Conservation (phyloP, 371 early-diverging fungal genomes). For the Saksenaea vasiformis region DNA sequence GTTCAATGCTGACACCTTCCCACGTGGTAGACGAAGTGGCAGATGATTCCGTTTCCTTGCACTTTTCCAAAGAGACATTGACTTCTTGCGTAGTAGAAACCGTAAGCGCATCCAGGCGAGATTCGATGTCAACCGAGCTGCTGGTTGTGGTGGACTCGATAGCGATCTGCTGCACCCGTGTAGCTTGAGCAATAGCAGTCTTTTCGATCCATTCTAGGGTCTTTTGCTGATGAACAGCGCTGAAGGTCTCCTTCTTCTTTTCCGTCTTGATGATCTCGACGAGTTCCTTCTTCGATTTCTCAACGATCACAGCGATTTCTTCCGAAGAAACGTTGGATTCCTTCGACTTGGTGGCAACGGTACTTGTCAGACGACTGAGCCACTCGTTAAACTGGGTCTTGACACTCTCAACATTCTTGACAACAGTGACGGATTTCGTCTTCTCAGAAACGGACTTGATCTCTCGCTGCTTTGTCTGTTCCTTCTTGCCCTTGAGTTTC, state of each 20-base stretch:
- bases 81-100: slow-evolving; percentile 29
- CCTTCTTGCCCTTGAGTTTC: slow-evolving; percentile 24
- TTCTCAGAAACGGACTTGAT: background rate
- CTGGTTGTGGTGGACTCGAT: slow-evolving; percentile 1
- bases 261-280: slow-evolving; percentile 25
- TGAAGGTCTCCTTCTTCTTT: slow-evolving; percentile 17
- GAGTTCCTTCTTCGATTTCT: slow-evolving; percentile 24
- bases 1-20: slow-evolving; percentile 24
- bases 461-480: background rate
- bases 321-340: slow-evolving; percentile 16
- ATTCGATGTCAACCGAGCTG: slow-evolving; percentile 18
- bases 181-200: slow-evolving; percentile 23
- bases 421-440: background rate
- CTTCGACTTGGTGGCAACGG: slow-evolving; percentile 18
- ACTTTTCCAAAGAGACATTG: slow-evolving; percentile 24
- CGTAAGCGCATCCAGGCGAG: slow-evolving; percentile 23
- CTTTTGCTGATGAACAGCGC: slow-evolving; percentile 21
- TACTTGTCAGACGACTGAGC: slow-evolving; percentile 22
- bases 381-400: slow-evolving; percentile 28
- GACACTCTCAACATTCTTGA: slow-evolving; percentile 19
- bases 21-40: background rate
- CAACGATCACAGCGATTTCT: slow-evolving; percentile 20
- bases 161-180: slow-evolving; percentile 29
- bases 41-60: slow-evolving; percentile 9
- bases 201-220: slow-evolving; percentile 28